Base-by-base conservation (phyloP, 306 rosid genomes). In the Trichosanthes truncata region DNA sequence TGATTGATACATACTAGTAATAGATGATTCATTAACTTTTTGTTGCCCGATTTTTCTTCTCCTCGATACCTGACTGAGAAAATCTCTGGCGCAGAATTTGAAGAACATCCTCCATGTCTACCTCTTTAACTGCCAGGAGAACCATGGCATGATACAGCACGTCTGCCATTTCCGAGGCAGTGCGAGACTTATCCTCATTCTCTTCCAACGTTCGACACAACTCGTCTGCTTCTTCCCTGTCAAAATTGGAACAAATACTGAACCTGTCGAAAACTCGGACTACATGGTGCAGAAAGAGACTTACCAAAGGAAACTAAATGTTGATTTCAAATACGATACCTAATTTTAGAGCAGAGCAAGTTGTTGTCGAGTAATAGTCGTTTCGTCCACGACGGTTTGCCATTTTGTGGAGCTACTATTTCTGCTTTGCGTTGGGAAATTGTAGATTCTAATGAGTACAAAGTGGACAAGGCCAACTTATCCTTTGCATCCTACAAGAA, bases 111-210 rank as follows among this genome's bases (percentile, higher is more conserved):
- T 95, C 96, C 49, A 95, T 79, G 57, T 89, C 88, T 61, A 90
- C 98, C 77, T 81, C 97, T 85, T 87, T 86, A 14, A 72, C 49
- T 41, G 92, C 91, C 76, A 92, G 76, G 49, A 91, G 80, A 85
- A 91, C 97, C 93, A 92, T 88, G 73, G 90, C 83, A 79, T 95
- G 98, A 46, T 92, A 95, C 61, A 91, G 83, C 69, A 95, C 89
- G 81, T 95, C 97, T 26, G 89, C 98, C 91, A 90, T 88, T 89
- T 92, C 97, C 10, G 97, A 92, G 13, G 97, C 93, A 73, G 91
- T 78, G 1, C 88, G 90, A 26, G 89, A 81, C 84, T 82, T 88
- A 73, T 86, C 90, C 87, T 92, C 97, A 3, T 81, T 84, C 48
- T 89, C 85, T 87, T 92, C 96, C 9, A 92, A 81, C 60, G 97